Evolutionary conservation across 2,329 filamentous ascomycete genomes (phyloP).

Genomic region (Aciculosporium take): DNA sequence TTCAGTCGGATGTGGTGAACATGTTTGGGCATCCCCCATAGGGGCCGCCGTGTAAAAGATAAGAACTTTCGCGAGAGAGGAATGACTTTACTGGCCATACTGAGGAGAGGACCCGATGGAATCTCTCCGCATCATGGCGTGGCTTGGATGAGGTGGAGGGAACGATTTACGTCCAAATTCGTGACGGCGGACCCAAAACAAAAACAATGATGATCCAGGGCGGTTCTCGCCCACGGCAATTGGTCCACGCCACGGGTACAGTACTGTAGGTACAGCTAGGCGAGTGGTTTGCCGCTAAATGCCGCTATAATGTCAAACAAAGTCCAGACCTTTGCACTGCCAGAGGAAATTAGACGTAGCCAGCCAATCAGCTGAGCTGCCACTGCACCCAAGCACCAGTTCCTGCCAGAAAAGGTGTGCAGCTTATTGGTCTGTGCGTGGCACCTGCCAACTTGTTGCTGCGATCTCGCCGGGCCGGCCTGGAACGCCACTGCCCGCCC

Average conservation of each 20-base stretch:
- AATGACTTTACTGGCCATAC: not conserved
- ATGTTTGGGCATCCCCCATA: not conserved
- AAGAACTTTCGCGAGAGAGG: not conserved
- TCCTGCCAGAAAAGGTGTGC: not conserved
- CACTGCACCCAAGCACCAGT: not conserved
- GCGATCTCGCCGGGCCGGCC: not conserved
- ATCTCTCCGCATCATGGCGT: not conserved
- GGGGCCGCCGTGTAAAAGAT: not conserved
- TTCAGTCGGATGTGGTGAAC: constrained; percentile 13
- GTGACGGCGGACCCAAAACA: not conserved
- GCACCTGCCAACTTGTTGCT: not conserved
- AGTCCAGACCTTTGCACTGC: no score
- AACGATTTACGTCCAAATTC: not conserved
- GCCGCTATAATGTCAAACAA: no score
- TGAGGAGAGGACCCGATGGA: not conserved
- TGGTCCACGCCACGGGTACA: no score
- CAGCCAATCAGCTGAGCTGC: not conserved
- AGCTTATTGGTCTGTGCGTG: not conserved
- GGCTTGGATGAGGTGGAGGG: not conserved
- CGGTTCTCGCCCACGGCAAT: no score
- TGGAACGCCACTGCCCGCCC: constrained; percentile 4
- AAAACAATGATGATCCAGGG: no score
- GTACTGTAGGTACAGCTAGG: no score
- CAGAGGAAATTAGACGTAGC: not conserved
- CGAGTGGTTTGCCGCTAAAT: no score